Conservation (phyloP, 2,329 filamentous ascomycete genomes). For the Plectosphaerella plurivora region DNA sequence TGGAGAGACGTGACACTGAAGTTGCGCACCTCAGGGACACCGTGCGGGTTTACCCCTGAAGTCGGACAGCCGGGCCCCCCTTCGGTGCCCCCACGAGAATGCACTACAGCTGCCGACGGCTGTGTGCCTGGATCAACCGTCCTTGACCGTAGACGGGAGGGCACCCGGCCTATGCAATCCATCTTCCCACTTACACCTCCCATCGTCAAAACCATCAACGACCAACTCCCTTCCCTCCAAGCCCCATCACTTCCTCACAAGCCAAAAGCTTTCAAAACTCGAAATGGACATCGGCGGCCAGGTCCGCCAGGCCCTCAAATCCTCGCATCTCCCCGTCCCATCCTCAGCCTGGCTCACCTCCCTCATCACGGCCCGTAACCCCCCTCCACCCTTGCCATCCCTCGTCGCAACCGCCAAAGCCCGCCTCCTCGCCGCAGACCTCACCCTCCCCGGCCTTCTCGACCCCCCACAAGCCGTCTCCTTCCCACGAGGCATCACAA, state of each 20-base stretch:
- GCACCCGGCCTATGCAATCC: too few relatives aligned
- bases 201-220: too few relatives aligned
- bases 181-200: too few relatives aligned
- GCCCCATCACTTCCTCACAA: too few relatives aligned
- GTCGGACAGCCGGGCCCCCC: too few relatives aligned
- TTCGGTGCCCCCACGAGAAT: too few relatives aligned
- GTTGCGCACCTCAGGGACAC: too few relatives aligned
- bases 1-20: too few relatives aligned
- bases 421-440: slow-evolving; percentile 73
- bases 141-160: too few relatives aligned
- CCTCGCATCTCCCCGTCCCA: slow-evolving; percentile 49
- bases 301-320: slow-evolving; percentile 43
- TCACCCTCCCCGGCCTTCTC: slow-evolving; percentile 56
- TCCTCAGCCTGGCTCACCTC: slow-evolving; percentile 57
- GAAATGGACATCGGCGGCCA: slow-evolving; percentile 37
- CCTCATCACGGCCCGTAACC: slow-evolving; percentile 54
- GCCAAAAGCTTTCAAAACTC: too few relatives aligned
- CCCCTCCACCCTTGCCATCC: slow-evolving; percentile 60
- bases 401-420: slow-evolving; percentile 76
- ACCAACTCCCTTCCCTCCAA: too few relatives aligned
- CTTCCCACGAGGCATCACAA: slow-evolving; percentile 52
- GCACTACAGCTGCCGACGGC: background rate
- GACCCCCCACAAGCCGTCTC: slow-evolving; percentile 30
- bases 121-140: background rate
- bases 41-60: too few relatives aligned